phyloP scores from a whole-genome alignment of 2,329 filamentous ascomycete genomes.

The Paraphoma sp. region DNA sequence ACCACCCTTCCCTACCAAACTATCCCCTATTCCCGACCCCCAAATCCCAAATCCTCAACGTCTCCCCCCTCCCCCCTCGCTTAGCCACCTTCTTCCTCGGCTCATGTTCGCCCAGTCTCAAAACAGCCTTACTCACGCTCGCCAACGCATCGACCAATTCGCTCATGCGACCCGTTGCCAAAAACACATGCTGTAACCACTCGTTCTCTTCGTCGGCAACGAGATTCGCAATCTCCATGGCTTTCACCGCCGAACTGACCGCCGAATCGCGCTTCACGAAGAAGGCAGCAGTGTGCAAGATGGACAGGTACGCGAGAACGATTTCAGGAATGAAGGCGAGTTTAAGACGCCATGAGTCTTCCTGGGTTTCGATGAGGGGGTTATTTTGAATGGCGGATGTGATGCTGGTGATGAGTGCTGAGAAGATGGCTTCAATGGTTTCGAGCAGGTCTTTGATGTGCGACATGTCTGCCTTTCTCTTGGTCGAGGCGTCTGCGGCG shows the following conservation, averaged over 20 bases:
- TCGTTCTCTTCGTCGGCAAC: conserved; percentile 61
- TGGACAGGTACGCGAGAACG: conserved; percentile 81
- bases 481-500: conserved; percentile 3
- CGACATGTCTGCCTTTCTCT: conserved; percentile 31
- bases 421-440: conserved; percentile 48
- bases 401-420: conserved; percentile 39
- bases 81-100: conserved; percentile 49
- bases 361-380: conserved; percentile 5
- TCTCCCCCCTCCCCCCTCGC: conserved; percentile 52
- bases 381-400: conserved; percentile 6
- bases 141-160: conserved; percentile 69
- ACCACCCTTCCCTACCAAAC: no score
- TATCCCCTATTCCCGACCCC: conserved; percentile 23
- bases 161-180: conserved; percentile 51
- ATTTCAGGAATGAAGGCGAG: conserved; percentile 84
- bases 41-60: conserved; percentile 53
- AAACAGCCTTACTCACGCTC: conserved; percentile 74
- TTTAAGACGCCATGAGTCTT: conserved; percentile 70
- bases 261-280: conserved; percentile 77
- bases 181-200: conserved; percentile 47
- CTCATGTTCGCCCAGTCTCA: conserved; percentile 54
- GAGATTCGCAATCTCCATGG: conserved; percentile 82
- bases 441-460: conserved; percentile 49
- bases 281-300: conserved; percentile 79
- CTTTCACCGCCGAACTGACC: conserved; percentile 78